These are phyloP conservation scores for Gaeumannomyces sp. DNA, from an alignment of 2,329 filamentous ascomycete species.

Conservation along the genomic window DNA sequence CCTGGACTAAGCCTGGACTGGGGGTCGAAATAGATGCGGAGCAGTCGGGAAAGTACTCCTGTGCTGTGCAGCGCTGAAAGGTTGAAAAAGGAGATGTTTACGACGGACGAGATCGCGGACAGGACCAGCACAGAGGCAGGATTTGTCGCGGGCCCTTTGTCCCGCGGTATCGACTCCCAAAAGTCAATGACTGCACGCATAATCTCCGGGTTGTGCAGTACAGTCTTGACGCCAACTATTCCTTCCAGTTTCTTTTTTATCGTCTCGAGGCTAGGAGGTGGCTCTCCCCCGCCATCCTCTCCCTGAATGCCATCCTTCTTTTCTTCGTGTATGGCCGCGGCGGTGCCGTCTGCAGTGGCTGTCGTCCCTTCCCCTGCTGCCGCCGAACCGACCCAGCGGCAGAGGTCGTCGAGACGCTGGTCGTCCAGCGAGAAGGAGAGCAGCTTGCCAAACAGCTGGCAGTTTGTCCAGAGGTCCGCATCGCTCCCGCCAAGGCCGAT, in stretches of 20 bases:
- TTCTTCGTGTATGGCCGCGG: slow-evolving; percentile 1
- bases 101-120: slow-evolving; percentile 53
- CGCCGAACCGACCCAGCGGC: slow-evolving; percentile 40
- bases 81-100: slow-evolving; percentile 60
- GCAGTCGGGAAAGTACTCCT: slow-evolving; percentile 60
- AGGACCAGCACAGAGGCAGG: slow-evolving; percentile 59
- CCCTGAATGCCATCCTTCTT: neutral
- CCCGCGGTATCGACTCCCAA: slow-evolving; percentile 56
- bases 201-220: slow-evolving; percentile 56
- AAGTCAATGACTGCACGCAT: slow-evolving; percentile 56
- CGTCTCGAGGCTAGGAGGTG: slow-evolving; percentile 1
- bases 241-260: slow-evolving; percentile 36
- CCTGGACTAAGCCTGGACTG: slow-evolving; percentile 43
- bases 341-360: neutral
- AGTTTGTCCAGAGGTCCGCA: slow-evolving; percentile 60
- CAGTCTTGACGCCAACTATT: slow-evolving; percentile 44
- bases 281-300: slow-evolving; percentile 1
- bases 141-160: slow-evolving; percentile 27
- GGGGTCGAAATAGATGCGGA: slow-evolving; percentile 53
- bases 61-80: slow-evolving; percentile 65
- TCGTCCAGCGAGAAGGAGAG: slow-evolving; percentile 77
- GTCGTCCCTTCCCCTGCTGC: neutral
- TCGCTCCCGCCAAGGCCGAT: slow-evolving; percentile 60
- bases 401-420: slow-evolving; percentile 65
- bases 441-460: slow-evolving; percentile 75